Evolutionary conservation across 2,329 filamentous ascomycete genomes (phyloP).

Genomic region (Diplodia mutila): DNA sequence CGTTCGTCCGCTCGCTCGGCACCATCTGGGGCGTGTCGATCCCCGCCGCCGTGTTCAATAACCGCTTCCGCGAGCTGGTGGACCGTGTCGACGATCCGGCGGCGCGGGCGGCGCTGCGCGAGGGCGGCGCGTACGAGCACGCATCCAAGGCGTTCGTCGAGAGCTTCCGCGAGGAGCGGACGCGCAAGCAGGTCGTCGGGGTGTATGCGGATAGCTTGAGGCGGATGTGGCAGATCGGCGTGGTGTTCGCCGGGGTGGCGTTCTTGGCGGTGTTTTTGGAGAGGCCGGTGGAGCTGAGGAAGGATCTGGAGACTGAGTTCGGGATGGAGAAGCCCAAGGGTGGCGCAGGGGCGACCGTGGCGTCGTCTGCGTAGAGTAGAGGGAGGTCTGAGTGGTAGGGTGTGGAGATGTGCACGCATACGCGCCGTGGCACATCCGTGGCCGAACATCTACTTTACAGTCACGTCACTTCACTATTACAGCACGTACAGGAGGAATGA

Average conservation of each 20-base stretch:
- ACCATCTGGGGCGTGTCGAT: constrained; percentile 38
- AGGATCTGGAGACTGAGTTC: background rate
- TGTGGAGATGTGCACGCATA: too few species aligned
- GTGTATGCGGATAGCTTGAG: constrained; percentile 43
- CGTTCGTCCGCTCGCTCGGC: constrained; percentile 37
- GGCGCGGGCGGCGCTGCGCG: constrained; percentile 26
- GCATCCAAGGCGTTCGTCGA: background rate
- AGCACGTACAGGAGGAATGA: too few species aligned
- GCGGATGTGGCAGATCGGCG: constrained; percentile 44
- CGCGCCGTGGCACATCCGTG: too few species aligned
- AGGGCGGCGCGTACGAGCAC: constrained; percentile 36
- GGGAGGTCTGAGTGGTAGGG: too few species aligned
- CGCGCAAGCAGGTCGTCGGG: constrained; percentile 35
- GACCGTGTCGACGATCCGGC: constrained; percentile 23
- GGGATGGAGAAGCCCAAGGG: background rate
- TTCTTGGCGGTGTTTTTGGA: constrained; percentile 40
- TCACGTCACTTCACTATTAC: too few species aligned
- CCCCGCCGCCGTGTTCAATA: constrained; percentile 38
- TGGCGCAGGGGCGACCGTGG: too few species aligned
- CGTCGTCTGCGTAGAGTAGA: too few species aligned
- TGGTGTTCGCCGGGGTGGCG: constrained; percentile 37
- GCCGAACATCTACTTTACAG: too few species aligned
- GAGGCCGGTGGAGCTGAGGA: background rate
- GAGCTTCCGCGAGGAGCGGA: constrained; percentile 27
- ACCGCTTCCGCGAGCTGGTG: constrained; percentile 30